Evolutionary conservation across 1,139 yeast genomes (phyloP), one percentile per base, ranked within the genome.

Genomic region (Cylindricascospora bacillispora): DNA sequence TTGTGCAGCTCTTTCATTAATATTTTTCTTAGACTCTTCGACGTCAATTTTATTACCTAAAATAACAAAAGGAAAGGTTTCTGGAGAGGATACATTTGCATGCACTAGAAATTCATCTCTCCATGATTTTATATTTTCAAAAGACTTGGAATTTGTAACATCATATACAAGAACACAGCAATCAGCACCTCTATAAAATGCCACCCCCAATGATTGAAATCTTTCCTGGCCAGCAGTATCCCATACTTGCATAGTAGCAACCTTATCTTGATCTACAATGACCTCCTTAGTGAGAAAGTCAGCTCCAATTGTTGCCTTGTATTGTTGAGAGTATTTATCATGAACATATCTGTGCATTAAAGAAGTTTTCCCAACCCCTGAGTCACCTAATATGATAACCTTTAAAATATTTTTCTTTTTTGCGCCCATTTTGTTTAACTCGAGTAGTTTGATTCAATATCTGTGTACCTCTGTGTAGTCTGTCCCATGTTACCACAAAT

Each of bases 191-290:
- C 98, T 67, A 57, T 89, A 89, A 56, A 89, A 89, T 1, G 98
- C 98, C 27, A 89, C 97, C 12, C 98, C 98, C 40, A 89, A 65
- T 37, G 93, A 77, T 59, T 89, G 98, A 64, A 89, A 89, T 44
- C 98, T 65, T 59, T 89, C 98, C 62, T 89, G 98, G 18, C 98
- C 98, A 3, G 98, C 98, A 25, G 98, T 89, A 54, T 89, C 98
- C 98, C 98, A 89, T 33, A 89, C 82, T 64, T 89, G 95, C 63
- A 77, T 67, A 3, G 85, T 75, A 12, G 79, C 86, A 34, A 70
- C 70, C 49, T 75, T 76, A 30, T 48, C 51, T 52, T 77, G 89
- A 54, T 89, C 97, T 35, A 89, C 70, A 15, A 67, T 62, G 35
- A 89, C 73, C 50, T 89, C 97, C 55, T 86, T 86, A 26, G 97